Evolutionary conservation across 2,329 filamentous ascomycete genomes (phyloP).

Genomic region (Sporothrix phasma): DNA sequence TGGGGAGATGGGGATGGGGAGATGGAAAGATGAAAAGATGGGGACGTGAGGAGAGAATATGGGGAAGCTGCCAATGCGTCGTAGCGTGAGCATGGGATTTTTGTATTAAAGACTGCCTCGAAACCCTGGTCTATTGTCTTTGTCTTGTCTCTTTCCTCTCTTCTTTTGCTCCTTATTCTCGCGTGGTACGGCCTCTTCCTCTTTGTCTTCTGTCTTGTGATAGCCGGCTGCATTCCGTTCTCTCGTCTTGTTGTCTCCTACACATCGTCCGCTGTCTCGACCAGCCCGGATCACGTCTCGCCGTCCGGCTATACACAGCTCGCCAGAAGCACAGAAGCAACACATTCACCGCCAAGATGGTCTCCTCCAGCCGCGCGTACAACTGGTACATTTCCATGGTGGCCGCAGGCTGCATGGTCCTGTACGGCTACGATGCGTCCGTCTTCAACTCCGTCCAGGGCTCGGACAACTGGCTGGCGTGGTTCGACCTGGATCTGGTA

Average conservation of each 20-base stretch:
- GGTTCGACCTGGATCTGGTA: conserved; percentile 42
- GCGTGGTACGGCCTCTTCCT: neutral
- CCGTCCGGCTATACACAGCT: neutral
- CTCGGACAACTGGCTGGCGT: conserved; percentile 55
- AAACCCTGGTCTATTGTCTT: neutral
- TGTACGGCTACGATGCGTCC: conserved; percentile 66
- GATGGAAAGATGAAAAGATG: neutral
- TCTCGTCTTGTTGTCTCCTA: too few relatives aligned
- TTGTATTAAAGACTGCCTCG: neutral
- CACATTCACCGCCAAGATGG: conserved; percentile 20
- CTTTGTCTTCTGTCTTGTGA: neutral
- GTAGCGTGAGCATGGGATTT: neutral
- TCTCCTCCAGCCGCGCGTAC: conserved; percentile 21
- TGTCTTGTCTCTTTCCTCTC: neutral
- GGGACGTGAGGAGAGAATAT: neutral
- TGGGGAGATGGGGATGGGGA: neutral
- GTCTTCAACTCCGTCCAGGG: conserved; percentile 65
- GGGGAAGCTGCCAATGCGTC: too few relatives aligned
- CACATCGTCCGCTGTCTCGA: neutral
- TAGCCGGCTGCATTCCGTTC: too few relatives aligned
- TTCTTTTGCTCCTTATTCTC: neutral
- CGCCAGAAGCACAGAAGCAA: too few relatives aligned
- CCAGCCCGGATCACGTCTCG: neutral
- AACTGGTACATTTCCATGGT: conserved; percentile 53
- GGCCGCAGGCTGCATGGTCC: conserved; percentile 63